Evolutionary conservation across 2,329 filamentous ascomycete genomes (phyloP).

Genomic region (Aulographum hederae): DNA sequence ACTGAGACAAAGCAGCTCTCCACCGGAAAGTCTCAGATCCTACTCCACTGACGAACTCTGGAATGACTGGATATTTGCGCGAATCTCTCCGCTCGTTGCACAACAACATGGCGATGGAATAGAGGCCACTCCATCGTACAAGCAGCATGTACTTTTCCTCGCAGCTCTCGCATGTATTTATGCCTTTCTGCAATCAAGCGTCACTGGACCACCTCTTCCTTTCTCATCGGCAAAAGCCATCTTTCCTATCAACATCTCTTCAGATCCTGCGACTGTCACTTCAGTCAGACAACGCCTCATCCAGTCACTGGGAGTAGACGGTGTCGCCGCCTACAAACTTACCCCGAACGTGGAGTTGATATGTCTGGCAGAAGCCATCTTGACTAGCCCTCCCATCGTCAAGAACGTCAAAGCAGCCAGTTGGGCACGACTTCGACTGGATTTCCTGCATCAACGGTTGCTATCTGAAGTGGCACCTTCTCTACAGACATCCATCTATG

Average conservation of each 20-base stretch:
- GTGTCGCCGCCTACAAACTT: slow-evolving; percentile 68
- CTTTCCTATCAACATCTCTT: slow-evolving; percentile 28
- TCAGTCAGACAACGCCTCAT: slow-evolving; percentile 41
- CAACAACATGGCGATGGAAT: slow-evolving; percentile 7
- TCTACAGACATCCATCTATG: slow-evolving; percentile 41
- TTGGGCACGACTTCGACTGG: slow-evolving; percentile 53
- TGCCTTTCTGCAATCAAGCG: slow-evolving; percentile 70
- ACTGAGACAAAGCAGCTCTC: no score
- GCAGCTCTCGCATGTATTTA: slow-evolving; percentile 53
- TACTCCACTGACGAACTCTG: no score
- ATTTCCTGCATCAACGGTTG: slow-evolving; percentile 54
- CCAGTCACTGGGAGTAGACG: slow-evolving; percentile 57
- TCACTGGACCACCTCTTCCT: slow-evolving; percentile 67
- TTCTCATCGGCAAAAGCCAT: slow-evolving; percentile 33
- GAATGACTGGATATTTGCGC: slow-evolving; percentile 27
- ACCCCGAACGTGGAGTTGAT: slow-evolving; percentile 75
- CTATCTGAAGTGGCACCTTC: slow-evolving; percentile 42
- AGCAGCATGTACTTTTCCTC: slow-evolving; percentile 24
- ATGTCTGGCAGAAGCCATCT: slow-evolving; percentile 47
- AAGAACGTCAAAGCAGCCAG: slow-evolving; percentile 26
- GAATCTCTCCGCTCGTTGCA: slow-evolving; percentile 19
- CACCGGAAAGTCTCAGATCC: no score
- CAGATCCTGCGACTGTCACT: slow-evolving; percentile 15
- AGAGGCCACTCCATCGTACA: slow-evolving; percentile 6
- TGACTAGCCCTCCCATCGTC: slow-evolving; percentile 29